These are phyloP conservation scores for Colletotrichum sublineola DNA, from an alignment of 2,329 filamentous ascomycete species.

Conservation along the genomic window DNA sequence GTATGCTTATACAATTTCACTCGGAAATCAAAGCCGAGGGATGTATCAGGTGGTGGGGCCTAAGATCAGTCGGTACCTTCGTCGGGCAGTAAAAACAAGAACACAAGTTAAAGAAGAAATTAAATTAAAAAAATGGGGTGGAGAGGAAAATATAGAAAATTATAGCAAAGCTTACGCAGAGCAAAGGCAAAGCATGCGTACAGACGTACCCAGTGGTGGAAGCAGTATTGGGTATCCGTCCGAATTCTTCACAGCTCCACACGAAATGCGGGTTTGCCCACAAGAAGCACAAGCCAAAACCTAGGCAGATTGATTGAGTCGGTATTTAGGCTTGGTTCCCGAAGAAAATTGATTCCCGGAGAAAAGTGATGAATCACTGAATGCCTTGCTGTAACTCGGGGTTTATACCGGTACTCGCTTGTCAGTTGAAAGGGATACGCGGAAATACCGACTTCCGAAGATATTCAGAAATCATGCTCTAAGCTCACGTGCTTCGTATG, in stretches of 20 bases:
- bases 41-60: not conserved
- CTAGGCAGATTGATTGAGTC: conserved; percentile 18
- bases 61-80: not conserved
- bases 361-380: not conserved
- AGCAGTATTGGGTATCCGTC: conserved; percentile 16
- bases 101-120: not conserved
- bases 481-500: not conserved
- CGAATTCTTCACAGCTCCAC: conserved; percentile 7
- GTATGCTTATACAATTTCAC: not conserved
- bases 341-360: conserved; percentile 7
- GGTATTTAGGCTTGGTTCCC: conserved; percentile 4
- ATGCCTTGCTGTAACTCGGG: not conserved
- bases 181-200: not conserved
- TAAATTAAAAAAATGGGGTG: not conserved
- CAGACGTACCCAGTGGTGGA: not conserved
- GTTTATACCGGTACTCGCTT: not conserved
- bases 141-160: too few relatives aligned
- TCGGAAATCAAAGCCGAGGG: not conserved
- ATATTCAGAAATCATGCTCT: not conserved
- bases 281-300: not conserved
- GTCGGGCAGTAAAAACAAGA: not conserved
- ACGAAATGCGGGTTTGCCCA: not conserved
- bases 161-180: not conserved
- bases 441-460: not conserved
- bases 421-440: not conserved